These are phyloP conservation scores for Atkinsonella texensis DNA, from an alignment of 2,329 filamentous ascomycete species.

Conservation along the genomic window DNA sequence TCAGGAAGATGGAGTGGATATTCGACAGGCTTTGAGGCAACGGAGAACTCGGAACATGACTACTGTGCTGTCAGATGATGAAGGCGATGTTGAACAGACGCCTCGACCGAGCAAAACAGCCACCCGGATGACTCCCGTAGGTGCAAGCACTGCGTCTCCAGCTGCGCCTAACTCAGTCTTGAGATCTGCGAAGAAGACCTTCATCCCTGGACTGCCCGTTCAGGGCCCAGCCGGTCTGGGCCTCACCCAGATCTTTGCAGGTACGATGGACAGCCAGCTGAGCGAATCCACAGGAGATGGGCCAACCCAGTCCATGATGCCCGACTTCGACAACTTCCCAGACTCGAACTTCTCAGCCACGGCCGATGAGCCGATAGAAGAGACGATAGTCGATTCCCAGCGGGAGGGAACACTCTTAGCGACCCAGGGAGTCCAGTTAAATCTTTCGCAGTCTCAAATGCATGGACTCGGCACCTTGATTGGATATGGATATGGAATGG, in stretches of 20 bases:
- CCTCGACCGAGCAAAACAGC: conserved; percentile 32
- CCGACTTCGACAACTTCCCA: conserved; percentile 43
- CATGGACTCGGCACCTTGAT: conserved; percentile 46
- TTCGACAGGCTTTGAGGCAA: conserved; percentile 27
- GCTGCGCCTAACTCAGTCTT: conserved; percentile 50
- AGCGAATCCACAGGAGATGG: conserved; percentile 12
- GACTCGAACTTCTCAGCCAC: conserved; percentile 51
- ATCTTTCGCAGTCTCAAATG: conserved; percentile 49
- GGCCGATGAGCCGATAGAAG: conserved; percentile 41
- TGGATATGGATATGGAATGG: conserved; percentile 28
- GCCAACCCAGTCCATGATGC: conserved; percentile 37
- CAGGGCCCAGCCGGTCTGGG: conserved; percentile 53
- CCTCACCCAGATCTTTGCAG: conserved; percentile 81
- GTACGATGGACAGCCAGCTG: conserved; percentile 60
- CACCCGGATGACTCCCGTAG: conserved; percentile 29
- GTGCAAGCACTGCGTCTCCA: conserved; percentile 34
- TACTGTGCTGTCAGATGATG: conserved; percentile 50
- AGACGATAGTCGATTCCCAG: conserved; percentile 35
- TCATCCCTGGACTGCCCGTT: conserved; percentile 57
- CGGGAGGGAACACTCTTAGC: conserved; percentile 20
- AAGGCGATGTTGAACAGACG: conserved; percentile 32
- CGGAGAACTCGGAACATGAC: conserved; percentile 38
- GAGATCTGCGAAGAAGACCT: conserved; percentile 56
- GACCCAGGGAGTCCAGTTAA: conserved; percentile 38
- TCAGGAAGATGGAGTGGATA: conserved; percentile 23